Evolutionary conservation across 179 eudicot genomes (phyloP).

Genomic region (Silene noctiflora): DNA sequence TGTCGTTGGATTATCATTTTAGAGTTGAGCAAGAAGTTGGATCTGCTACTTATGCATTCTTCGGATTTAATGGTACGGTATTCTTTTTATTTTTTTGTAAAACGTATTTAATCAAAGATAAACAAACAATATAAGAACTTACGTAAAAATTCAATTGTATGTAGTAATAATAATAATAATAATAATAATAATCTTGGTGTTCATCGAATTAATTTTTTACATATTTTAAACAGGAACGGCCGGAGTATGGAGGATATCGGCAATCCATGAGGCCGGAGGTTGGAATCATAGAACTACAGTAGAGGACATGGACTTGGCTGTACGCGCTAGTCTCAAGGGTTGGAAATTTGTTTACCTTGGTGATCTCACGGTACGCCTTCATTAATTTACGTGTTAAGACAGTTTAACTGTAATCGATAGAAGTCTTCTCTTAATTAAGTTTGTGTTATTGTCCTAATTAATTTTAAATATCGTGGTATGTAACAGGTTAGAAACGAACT

Average conservation of each 20-base stretch:
- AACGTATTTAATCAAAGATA: no score
- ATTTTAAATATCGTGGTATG: background rate
- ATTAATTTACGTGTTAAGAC: no score
- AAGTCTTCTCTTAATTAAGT: no score
- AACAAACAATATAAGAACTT: no score
- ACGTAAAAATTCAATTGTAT: no score
- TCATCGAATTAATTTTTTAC: no score
- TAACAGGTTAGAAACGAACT: conserved; percentile 61
- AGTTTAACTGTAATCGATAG: no score
- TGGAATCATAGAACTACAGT: conserved; percentile 79
- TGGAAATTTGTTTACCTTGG: conserved; percentile 69
- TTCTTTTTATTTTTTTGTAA: no score
- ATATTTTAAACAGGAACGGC: conserved; percentile 53
- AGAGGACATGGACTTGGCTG: conserved; percentile 82
- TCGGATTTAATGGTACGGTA: conserved; percentile 70
- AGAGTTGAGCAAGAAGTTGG: conserved; percentile 88
- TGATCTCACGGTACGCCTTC: conserved; percentile 33
- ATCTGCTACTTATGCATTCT: conserved; percentile 73
- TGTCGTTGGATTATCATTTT: conserved; percentile 83
- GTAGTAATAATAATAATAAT: no score
- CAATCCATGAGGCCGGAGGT: conserved; percentile 81
- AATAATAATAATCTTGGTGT: no score
- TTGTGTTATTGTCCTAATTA: background rate
- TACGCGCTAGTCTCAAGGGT: conserved; percentile 71
- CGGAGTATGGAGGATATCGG: conserved; percentile 82